phyloP scores from a whole-genome alignment of 345 rosid genomes.

The Moricandia arvensis region DNA sequence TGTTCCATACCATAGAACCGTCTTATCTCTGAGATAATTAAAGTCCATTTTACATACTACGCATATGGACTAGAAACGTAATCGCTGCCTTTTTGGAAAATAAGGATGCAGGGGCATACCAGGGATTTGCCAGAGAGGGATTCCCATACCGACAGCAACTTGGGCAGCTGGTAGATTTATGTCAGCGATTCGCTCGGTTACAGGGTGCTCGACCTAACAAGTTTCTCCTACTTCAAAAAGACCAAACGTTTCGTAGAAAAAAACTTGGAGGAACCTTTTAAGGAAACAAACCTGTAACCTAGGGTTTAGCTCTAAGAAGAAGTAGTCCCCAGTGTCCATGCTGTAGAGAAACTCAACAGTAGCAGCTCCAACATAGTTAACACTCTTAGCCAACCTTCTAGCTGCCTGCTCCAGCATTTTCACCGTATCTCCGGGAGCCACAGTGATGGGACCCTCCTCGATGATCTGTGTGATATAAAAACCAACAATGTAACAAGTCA shows the following conservation, averaged over 20 bases:
- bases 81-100: conserved; percentile 4
- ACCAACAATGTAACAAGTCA: conserved; percentile 10
- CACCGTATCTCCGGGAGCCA: conserved; percentile 75
- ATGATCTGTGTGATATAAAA: conserved; percentile 61
- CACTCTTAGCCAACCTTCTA: conserved; percentile 90
- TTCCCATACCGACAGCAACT: conserved; percentile 98
- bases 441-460: conserved; percentile 99
- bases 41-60: background rate
- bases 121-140: conserved; percentile 97
- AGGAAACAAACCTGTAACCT: conserved; percentile 73
- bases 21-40: conserved; percentile 68
- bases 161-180: conserved; percentile 97
- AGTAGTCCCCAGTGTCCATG: conserved; percentile 98
- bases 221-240: background rate
- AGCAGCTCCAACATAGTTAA: conserved; percentile 96
- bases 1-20: conserved; percentile 92
- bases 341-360: conserved; percentile 96
- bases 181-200: conserved; percentile 99
- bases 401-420: conserved; percentile 98
- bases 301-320: conserved; percentile 97
- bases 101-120: conserved; percentile 47
- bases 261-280: conserved; percentile 4
- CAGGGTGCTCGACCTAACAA: conserved; percentile 97
- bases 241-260: background rate
- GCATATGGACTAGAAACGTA: background rate